Base-by-base conservation (phyloP, 768 basidiomycete genomes). In the Hirschioporus abietinus region DNA sequence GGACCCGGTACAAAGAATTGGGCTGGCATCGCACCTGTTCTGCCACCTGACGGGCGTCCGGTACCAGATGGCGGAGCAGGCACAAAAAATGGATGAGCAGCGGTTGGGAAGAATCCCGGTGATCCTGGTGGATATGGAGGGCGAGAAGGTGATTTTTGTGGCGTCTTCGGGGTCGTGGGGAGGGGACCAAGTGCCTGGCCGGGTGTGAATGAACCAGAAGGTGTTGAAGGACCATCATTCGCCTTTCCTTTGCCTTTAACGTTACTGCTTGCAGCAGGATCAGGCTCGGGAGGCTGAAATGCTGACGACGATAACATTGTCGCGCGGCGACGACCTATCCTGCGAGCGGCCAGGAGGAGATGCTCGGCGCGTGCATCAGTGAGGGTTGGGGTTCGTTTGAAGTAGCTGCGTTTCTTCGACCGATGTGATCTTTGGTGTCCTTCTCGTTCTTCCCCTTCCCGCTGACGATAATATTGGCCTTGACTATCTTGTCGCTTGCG, bases 291-390 rank as follows among this genome's bases (percentile, higher is more conserved):
- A 12, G 42, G 42, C 15, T 12, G 42, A 15, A 52, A 52, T 1
- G 12, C 12, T 2, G 20, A 20, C 20, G 42, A 52, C 12, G 42
- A 52, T 52, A 52, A 10, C 42, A 52, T 52, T 20, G 42, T 20
- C 0, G 86, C 83, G 8, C 90, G 84, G 65, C 86, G 81, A 35
- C 85, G 82, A 4, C 90, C 90, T 3, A 91, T 80, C 64, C 79
- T 86, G n/a, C 89, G 84, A 9, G 89, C 87, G 2, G 91, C 91
- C 15, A 90, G 77, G 1, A 93, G 79, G 12, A 92, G 76, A 70
- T 90, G 90, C 70, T 92, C 91, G 0, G 83, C 80, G 60, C 88
- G 83, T 4, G 91, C 91, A 68, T 93, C 91, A 1, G 88, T 69
- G 77, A 68, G 81, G 74, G 59, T 83, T 66, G 57, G 83, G 73